These are phyloP conservation scores for Beauveria australis DNA, from an alignment of 2,329 filamentous ascomycete species.

Conservation along the genomic window DNA sequence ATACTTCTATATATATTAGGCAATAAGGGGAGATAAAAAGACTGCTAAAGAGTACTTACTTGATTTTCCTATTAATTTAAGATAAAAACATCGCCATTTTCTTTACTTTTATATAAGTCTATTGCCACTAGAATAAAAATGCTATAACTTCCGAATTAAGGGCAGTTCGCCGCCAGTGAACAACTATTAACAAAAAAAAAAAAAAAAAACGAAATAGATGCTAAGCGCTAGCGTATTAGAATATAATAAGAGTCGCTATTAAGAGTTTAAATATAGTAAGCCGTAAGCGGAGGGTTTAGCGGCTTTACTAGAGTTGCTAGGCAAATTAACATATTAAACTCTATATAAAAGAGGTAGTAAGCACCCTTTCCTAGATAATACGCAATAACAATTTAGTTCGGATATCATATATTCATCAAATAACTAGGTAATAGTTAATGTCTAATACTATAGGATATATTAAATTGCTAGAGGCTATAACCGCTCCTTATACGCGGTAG, in stretches of 20 bases:
- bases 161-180: not conserved
- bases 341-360: not conserved
- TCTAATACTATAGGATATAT: not conserved
- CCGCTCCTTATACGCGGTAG: too few relatives aligned
- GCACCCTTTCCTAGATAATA: not conserved
- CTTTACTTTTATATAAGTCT: not conserved
- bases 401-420: not conserved
- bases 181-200: not conserved
- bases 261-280: not conserved
- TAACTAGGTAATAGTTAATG: not conserved
- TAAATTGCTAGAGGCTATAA: not conserved
- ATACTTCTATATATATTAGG: not conserved
- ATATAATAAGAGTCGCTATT: not conserved
- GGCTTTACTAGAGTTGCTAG: not conserved
- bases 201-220: not conserved
- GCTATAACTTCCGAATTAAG: not conserved
- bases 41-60: not conserved
- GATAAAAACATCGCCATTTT: not conserved
- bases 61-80: not conserved
- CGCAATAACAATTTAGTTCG: not conserved
- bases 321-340: not conserved
- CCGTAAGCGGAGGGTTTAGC: not conserved
- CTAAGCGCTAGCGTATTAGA: not conserved
- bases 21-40: not conserved
- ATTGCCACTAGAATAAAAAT: not conserved